phyloP scores from a whole-genome alignment of 768 basidiomycete genomes.

The Panaeolus cyanescens region DNA sequence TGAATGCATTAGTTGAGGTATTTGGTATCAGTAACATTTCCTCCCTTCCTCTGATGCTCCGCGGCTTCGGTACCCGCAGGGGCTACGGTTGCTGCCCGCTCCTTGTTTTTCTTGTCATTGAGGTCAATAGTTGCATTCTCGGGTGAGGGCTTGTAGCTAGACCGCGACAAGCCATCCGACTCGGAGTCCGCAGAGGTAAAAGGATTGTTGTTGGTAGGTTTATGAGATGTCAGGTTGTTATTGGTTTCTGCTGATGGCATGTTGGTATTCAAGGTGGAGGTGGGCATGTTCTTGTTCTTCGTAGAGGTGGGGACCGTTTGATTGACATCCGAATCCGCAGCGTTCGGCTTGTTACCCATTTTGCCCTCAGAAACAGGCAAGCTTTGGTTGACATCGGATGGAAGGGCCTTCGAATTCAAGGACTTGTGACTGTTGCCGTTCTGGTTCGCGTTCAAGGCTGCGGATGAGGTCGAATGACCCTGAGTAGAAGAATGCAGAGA shows the following conservation, averaged over 20 bases:
- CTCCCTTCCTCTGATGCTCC: conserved; percentile 24
- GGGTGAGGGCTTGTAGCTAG: neutral
- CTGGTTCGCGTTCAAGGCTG: neutral
- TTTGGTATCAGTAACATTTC: conserved; percentile 15
- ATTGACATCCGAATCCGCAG: neutral
- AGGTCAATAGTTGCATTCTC: neutral
- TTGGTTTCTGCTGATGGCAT: neutral
- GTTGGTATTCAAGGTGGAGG: neutral
- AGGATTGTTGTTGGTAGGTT: neutral
- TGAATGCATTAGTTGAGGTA: conserved; percentile 8
- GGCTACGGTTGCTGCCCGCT: conserved; percentile 30
- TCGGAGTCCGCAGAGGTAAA: neutral
- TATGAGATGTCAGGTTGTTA: neutral
- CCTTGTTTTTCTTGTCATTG: conserved; percentile 16
- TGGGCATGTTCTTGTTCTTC: neutral
- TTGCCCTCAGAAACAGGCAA: neutral
- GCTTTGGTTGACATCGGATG: neutral
- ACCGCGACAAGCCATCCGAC: neutral
- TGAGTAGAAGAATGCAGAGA: neutral
- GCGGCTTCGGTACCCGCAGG: conserved; percentile 24
- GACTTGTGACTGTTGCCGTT: neutral
- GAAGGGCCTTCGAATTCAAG: too few species aligned
- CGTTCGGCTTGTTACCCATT: neutral
- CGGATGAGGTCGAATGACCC: neutral
- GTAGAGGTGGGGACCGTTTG: neutral